Evolutionary conservation across 2,329 filamentous ascomycete species (phyloP), one percentile per base, ranked within the genome.

Genomic region (Sordariomycetes sp.): DNA sequence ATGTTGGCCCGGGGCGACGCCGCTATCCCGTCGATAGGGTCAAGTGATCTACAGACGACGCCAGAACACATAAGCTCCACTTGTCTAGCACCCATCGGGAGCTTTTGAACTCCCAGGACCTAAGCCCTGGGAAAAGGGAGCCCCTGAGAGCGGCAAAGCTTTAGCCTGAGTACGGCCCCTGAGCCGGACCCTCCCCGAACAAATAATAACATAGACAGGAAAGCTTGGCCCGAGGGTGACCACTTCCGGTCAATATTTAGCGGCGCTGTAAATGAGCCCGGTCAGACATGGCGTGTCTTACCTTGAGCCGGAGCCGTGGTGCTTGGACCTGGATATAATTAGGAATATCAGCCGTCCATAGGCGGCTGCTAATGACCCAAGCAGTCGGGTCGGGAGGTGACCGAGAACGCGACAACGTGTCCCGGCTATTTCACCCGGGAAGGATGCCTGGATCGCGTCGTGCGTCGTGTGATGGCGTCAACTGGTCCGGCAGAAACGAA

Each of bases 281-380:
- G 14, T n/a, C 37, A 4, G 14, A 32, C 28, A 32, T 32, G 37
- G 18, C 18, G 37, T 43, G 37, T 3, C 37, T 4, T 43, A 4
- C 37, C 37, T 3, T n/a, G 14, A 14, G 12, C 12, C 12, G 12
- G 37, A 43, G 14, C 37, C 12, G 37, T 43, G 37, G 12, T 43
- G 37, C 37, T 43, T 43, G 37, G 18, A 43, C 37, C 14, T 43
- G 37, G 37, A 57, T 53, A 25, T 20, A 35, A 46, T 32, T 32
- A 57, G 48, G n/a, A 53, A 52, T 53, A 52, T 24, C 46, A 57
- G 55, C 55, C 48, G 55, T 37, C 46, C 8, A 53, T 3, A 32
- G 32, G 48, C 55, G 55, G 48, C 48, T 53, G 46, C 32, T 52
- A 53, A 57, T 51, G 55, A 53, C 55, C 55, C 55, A 57, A 57